These are phyloP conservation scores for Oryza nivara DNA, from an alignment of 176 grass and related monocot species.

Conservation along the genomic window DNA sequence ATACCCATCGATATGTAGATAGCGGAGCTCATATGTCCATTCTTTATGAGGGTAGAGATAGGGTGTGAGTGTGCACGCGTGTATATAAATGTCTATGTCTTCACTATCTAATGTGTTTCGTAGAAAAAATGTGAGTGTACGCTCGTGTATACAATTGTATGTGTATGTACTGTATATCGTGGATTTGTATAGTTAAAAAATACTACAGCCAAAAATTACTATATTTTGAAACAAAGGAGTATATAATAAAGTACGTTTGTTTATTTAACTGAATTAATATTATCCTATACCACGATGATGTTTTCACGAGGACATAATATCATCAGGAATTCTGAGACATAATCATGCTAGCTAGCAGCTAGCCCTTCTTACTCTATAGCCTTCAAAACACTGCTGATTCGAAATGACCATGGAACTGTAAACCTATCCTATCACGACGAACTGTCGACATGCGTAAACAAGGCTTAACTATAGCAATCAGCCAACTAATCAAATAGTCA, in stretches of 20 bases:
- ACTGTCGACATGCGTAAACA: constrained; percentile 30
- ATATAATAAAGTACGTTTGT: not conserved
- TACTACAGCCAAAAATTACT: no score
- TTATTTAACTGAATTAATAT: not conserved
- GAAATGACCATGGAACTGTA: not conserved
- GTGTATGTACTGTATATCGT: no score
- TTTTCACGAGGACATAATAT: not conserved
- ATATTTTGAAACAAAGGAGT: no score
- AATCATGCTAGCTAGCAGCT: not conserved
- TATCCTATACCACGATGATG: not conserved
- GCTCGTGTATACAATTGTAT: no score
- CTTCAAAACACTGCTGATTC: not conserved
- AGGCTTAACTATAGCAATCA: constrained; percentile 35
- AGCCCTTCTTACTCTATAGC: not conserved
- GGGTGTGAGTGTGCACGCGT: no score
- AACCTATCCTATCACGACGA: not conserved
- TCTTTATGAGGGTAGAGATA: no score
- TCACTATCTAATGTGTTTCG: no score
- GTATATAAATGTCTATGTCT: no score
- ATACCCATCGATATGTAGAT: no score
- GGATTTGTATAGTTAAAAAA: no score
- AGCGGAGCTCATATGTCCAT: no score
- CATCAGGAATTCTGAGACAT: not conserved
- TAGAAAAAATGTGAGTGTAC: no score
- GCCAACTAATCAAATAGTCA: constrained; percentile 20